phyloP scores from a whole-genome alignment of 352 stramenopile genomes.

The Phytophthora meadii region DNA sequence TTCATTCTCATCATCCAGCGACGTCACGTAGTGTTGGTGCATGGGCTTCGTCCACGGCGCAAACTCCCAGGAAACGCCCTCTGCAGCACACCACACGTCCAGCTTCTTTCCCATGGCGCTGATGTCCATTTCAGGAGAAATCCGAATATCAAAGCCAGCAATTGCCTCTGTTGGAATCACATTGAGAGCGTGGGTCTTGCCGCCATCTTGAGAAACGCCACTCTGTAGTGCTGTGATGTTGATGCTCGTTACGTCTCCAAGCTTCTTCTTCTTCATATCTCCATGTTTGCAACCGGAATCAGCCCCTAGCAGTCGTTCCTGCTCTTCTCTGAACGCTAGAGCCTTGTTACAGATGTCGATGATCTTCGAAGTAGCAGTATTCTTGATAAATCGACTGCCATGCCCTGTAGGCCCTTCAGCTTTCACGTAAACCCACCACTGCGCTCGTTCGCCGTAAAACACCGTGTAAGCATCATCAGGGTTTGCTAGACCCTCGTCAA shows the following conservation, averaged over 20 bases:
- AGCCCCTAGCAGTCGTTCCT: slow-evolving; percentile 83
- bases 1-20: slow-evolving; percentile 51
- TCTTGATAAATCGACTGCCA: slow-evolving; percentile 95
- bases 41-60: slow-evolving; percentile 48
- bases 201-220: slow-evolving; percentile 83
- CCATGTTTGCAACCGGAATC: slow-evolving; percentile 91
- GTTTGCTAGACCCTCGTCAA: slow-evolving; percentile 96
- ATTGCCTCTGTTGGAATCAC: slow-evolving; percentile 93
- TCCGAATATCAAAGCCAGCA: slow-evolving; percentile 95
- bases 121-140: slow-evolving; percentile 91
- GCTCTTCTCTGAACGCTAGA: slow-evolving; percentile 88
- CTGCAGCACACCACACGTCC: slow-evolving; percentile 90
- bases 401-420: slow-evolving; percentile 85
- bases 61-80: slow-evolving; percentile 87
- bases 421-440: slow-evolving; percentile 93
- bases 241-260: slow-evolving; percentile 96
- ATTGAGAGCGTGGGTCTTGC: slow-evolving; percentile 92
- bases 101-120: slow-evolving; percentile 68
- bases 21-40: slow-evolving; percentile 69
- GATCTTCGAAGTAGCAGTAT: slow-evolving; percentile 96
- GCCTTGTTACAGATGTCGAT: slow-evolving; percentile 90
- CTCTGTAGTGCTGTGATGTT: slow-evolving; percentile 95
- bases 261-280: slow-evolving; percentile 90
- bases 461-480: slow-evolving; percentile 92
- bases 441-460: slow-evolving; percentile 96